A percentile compares a stretch with the other conserved stretches of the same genome.
phyloP scores from a whole-genome alignment of 2,329 filamentous ascomycete genomes.

The Aspergillus aculeatus region DNA sequence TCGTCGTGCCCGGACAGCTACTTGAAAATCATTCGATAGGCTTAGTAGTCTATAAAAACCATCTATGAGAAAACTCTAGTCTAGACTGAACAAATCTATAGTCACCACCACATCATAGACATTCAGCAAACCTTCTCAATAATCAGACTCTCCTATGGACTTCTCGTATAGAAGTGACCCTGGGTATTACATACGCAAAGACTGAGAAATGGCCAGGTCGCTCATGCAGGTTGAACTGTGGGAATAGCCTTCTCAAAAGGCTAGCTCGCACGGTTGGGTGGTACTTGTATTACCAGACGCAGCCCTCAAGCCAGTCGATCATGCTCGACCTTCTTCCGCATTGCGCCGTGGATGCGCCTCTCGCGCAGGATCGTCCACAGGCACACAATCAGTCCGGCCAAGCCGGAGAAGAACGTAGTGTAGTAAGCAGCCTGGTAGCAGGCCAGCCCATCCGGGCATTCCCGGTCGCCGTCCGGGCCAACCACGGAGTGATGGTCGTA shows the following conservation, averaged over 20 bases:
- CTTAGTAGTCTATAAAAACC: no score
- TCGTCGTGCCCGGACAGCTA: no score
- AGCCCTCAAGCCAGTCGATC: conserved; percentile 32
- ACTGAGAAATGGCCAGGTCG: not conserved
- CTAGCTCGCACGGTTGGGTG: no score
- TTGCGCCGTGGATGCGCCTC: conserved; percentile 27
- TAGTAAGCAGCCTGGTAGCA: conserved; percentile 83
- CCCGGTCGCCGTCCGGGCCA: conserved; percentile 65
- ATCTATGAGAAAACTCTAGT: not conserved
- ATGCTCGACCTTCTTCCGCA: conserved; percentile 31
- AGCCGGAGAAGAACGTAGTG: conserved; percentile 71
- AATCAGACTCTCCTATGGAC: not conserved
- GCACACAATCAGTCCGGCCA: conserved; percentile 66
- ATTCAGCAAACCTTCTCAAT: not conserved
- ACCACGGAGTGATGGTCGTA: conserved; percentile 78
- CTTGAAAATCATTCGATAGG: no score
- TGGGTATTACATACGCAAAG: not conserved
- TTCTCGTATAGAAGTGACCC: not conserved
- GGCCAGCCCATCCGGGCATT: conserved; percentile 72
- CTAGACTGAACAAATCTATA: not conserved
- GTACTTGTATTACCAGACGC: no score
- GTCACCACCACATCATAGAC: not conserved
- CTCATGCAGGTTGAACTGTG: not conserved
- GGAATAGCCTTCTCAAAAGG: no score
- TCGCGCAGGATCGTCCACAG: conserved; percentile 54